Base-by-base conservation (phyloP, 768 basidiomycete genomes). In the Suillus clintonianus region DNA sequence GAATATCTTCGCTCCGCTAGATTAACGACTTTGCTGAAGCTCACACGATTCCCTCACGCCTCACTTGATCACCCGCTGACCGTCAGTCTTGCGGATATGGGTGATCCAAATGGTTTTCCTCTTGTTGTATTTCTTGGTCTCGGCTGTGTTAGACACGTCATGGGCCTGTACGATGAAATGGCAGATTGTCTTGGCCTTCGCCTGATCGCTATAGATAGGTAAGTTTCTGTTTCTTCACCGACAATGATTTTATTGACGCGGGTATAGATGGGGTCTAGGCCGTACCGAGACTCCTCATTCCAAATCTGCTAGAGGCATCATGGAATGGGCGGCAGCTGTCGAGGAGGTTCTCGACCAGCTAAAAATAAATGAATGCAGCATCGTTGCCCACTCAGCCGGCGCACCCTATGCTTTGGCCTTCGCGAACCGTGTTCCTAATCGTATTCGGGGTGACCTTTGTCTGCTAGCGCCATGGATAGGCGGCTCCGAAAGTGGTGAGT, bases 91-190 rank as follows among this genome's bases (percentile, higher is more conserved):
- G 95, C 97, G 4, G 97, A 99, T 72, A 83, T 98, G 65, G 97
- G 97, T 3, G 86, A 85, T 65, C 83, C 90, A 4, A 85, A 84
- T n/a, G 97, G 97, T 1, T 86, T 87, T 69, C 97, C 97, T 0
- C 85, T 99, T 10, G 79, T 99, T 27, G 85, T 99, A 27, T 99
- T 97, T 74, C 85, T 99, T 65, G 97, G 97, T 2, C 74, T 99
- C 54, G 97, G 96, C 17, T 94, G 94, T 71, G 97, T 99, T 4
- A 86, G 97, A 45, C 95, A 99, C 75, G 85, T 98, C 63, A 91
- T 97, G 84, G 95, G 93, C 15, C 78, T 99, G 55, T 99, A 95
- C 73, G 97, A 99, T 74, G 97, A 99, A 72, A 91, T 98, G 87
- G 97, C 97, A 5, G 87, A 89, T 64, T 91, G 89, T 62, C 77